phyloP scores from a whole-genome alignment of 495 filamentous ascomycete species.

The Podospora fimiseda region DNA sequence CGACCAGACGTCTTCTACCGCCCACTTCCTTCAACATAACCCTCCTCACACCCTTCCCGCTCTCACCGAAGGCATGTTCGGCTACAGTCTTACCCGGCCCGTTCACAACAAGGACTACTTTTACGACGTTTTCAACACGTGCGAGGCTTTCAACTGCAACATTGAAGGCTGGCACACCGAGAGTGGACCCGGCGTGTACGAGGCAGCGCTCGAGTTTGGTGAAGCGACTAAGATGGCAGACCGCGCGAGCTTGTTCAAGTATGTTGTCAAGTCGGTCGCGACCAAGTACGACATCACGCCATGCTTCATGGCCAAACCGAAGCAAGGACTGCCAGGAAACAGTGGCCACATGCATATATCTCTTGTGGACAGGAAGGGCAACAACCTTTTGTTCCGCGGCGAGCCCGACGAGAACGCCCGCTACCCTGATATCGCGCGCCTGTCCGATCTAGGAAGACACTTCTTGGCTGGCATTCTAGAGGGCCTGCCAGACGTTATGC shows the following conservation, averaged over 20 bases:
- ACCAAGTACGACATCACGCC: constrained; percentile 86
- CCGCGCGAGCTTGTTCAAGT: constrained; percentile 88
- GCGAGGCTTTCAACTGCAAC: constrained; percentile 70
- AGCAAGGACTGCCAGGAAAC: constrained; percentile 83
- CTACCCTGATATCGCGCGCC: constrained; percentile 66
- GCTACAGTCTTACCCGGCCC: constrained; percentile 88
- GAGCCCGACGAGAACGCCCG: constrained; percentile 59
- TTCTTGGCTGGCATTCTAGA: constrained; percentile 88
- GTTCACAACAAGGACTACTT: constrained; percentile 93
- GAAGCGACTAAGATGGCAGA: constrained; percentile 86
- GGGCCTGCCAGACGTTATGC: constrained; percentile 92
- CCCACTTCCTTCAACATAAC: constrained; percentile 66
- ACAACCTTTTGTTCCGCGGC: constrained; percentile 75
- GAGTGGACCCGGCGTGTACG: constrained; percentile 90
- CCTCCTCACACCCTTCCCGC: constrained; percentile 62
- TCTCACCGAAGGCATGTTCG: constrained; percentile 96
- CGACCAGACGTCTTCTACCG: constrained; percentile 63
- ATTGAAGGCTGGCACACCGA: constrained; percentile 98
- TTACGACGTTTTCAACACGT: constrained; percentile 82
- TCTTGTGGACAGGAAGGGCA: constrained; percentile 58
- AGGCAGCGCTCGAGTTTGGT: constrained; percentile 85
- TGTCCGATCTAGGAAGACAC: constrained; percentile 85
- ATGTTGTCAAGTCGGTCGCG: constrained; percentile 79
- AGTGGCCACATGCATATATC: constrained; percentile 94
- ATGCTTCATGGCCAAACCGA: constrained; percentile 98